phyloP scores from a whole-genome alignment of 2,329 filamentous ascomycete species.

The Beauveria medogensis region DNA sequence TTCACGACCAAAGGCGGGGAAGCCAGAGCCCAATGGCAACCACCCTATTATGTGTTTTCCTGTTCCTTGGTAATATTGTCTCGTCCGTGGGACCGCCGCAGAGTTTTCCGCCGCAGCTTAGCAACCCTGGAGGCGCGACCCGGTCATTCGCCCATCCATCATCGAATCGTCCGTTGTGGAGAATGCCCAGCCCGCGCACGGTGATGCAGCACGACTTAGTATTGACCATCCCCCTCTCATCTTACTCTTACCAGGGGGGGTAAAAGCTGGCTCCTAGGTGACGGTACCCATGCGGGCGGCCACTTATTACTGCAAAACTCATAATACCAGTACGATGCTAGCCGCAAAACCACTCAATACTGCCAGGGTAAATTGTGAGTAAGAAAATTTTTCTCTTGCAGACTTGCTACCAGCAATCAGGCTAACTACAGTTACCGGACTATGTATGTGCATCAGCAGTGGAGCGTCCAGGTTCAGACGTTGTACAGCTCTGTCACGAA shows the following conservation, averaged over 20 bases:
- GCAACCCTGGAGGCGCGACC: neutral
- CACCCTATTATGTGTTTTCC: neutral
- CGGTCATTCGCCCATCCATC: neutral
- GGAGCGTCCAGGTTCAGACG: neutral
- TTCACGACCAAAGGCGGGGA: slow-evolving; percentile 1
- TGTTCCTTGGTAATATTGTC: neutral
- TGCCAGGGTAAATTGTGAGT: neutral
- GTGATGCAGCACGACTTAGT: neutral
- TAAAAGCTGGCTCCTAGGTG: neutral
- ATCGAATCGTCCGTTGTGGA: neutral
- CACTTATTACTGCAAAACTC: neutral
- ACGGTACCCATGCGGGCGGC: neutral
- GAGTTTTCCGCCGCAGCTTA: neutral
- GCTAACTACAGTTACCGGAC: too few relatives aligned
- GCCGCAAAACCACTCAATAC: neutral
- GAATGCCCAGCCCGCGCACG: slow-evolving; percentile 1
- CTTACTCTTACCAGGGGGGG: neutral
- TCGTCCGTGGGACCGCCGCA: neutral
- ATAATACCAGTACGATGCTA: neutral
- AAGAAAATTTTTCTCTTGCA: neutral
- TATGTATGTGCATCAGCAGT: neutral
- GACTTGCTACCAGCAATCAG: neutral
- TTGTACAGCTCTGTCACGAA: neutral
- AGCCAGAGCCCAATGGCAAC: neutral
- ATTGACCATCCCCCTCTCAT: neutral